Base-by-base conservation (phyloP, 257 asterid species). In the Henckelia pumila region DNA sequence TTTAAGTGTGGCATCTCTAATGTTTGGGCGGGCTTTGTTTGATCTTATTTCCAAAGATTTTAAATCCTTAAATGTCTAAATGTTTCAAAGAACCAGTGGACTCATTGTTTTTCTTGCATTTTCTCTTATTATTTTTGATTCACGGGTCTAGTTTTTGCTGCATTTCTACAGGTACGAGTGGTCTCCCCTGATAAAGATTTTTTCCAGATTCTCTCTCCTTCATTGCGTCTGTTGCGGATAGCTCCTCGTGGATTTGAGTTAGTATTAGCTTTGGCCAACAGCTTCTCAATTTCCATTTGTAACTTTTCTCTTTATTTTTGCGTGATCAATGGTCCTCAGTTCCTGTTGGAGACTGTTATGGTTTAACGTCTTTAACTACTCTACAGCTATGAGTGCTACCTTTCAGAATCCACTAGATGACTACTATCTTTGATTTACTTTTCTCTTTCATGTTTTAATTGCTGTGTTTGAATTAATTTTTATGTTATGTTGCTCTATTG, bases 101-200 rank as follows among this genome's bases (percentile, higher is more conserved):
- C 20, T 62, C 69, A 30, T 44, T 57, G 26, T 44, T 71, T 29
- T 69, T 11, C 21, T 66, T 0, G 26, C 61, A 55, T 70, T 66
- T 75, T n/a, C 53, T 68, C 64, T 47, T 63, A 17, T 44, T 56
- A 55, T 63, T 29, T 23, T 64, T 59, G 61, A 67, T 44, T 67
- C 58, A 61, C 28, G 66, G 66, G 64, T 71, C 52, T 50, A 57
- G 67, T 62, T 66, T 77, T 40, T 66, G 25, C 71, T 76, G 61
- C 49, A 72, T 65, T 63, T 40, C 52, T 81, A 71, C 88, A 93
- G 99, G 99, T 93, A 30, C 89, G 99, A 75, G 96, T 93, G 71
- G 99, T 93, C 71, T 94, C 99, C 64, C 99, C 99, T 0, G 99
- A 94, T 84, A 94, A 87, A 80, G 99, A 94, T 76, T 94, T 93